A percentile compares a stretch with the other conserved stretches of the same genome.
These are phyloP conservation scores for Nicotiana noctiflora DNA, from an alignment of 257 asterid species.

Conservation along the genomic window DNA sequence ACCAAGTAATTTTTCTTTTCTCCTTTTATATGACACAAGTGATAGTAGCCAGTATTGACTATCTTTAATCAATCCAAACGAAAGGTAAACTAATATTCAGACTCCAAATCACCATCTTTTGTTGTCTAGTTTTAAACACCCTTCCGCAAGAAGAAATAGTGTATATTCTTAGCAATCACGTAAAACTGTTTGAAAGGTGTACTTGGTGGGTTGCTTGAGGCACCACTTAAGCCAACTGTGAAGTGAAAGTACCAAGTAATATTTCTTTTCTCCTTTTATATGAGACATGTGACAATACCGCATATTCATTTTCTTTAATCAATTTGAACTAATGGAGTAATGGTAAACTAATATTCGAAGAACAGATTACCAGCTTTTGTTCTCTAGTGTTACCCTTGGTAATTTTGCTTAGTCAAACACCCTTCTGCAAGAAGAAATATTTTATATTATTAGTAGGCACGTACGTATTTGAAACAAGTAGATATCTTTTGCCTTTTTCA, in stretches of 20 bases:
- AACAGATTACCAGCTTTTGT: background rate
- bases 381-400: background rate
- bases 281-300: background rate
- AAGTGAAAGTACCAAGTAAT: slow-evolving; percentile 63
- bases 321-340: background rate
- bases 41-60: background rate
- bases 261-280: background rate
- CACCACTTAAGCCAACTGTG: slow-evolving; percentile 71
- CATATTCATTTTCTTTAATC: background rate
- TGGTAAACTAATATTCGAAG: background rate
- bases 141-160: background rate
- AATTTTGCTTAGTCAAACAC: background rate
- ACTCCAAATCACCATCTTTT: background rate
- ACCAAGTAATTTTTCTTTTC: slow-evolving; percentile 41
- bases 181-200: slow-evolving; percentile 35
- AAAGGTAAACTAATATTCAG: background rate
- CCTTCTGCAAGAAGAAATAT: background rate
- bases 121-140: background rate
- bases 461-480: background rate
- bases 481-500: background rate
- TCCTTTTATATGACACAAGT: background rate
- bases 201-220: slow-evolving; percentile 85
- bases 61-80: background rate
- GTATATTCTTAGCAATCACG: too few relatives aligned
- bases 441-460: background rate